Conservation (phyloP, 1,139 yeast genomes). For the Yamadazyma membranifaciens region DNA sequence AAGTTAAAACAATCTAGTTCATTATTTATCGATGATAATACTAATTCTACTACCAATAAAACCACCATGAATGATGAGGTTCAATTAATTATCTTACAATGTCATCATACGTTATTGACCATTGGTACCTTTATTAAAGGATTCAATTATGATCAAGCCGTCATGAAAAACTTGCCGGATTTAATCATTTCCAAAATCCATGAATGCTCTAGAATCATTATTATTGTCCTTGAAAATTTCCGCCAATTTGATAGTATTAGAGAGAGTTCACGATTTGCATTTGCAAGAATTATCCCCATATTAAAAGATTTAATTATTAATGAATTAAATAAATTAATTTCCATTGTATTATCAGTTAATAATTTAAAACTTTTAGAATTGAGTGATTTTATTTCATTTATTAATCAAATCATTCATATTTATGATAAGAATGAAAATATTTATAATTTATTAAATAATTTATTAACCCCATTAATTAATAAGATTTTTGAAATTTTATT, state of each 20-base stretch:
- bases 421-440: slow-evolving; percentile 67
- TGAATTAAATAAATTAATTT: slow-evolving; percentile 71
- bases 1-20: slow-evolving; percentile 6
- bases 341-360: slow-evolving; percentile 67
- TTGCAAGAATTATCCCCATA: slow-evolving; percentile 82
- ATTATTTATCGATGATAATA: slow-evolving; percentile 1
- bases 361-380: slow-evolving; percentile 64
- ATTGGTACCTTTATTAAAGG: slow-evolving; percentile 90
- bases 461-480: slow-evolving; percentile 69
- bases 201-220: slow-evolving; percentile 77
- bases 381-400: slow-evolving; percentile 76
- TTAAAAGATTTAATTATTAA: slow-evolving; percentile 46
- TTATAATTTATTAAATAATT: slow-evolving; percentile 69
- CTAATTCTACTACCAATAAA: background rate
- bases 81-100: slow-evolving; percentile 55
- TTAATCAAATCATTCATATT: slow-evolving; percentile 84
- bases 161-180: slow-evolving; percentile 9
- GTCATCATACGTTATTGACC: slow-evolving; percentile 85
- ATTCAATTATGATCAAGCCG: slow-evolving; percentile 46
- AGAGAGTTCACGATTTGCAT: slow-evolving; percentile 82
- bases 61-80: background rate
- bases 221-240: slow-evolving; percentile 78
- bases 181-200: slow-evolving; percentile 48
- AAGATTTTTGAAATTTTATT: slow-evolving; percentile 57
- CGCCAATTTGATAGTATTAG: slow-evolving; percentile 68